Conservation (phyloP, 2,329 filamentous ascomycete genomes). For the Penicillium sp. region DNA sequence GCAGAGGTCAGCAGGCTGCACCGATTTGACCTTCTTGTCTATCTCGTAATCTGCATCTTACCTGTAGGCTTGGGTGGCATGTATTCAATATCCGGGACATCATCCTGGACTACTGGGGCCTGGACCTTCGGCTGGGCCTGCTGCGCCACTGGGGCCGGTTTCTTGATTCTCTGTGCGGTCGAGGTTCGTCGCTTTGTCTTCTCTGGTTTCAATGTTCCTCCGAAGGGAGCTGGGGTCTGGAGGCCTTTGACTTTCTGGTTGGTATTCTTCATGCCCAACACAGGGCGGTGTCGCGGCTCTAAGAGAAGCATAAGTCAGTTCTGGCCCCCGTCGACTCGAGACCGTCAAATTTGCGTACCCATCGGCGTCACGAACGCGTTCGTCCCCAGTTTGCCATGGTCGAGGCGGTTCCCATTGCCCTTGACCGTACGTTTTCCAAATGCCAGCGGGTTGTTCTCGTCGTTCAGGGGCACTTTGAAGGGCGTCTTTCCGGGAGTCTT, state of each 20-base stretch:
- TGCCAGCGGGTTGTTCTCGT: conserved; percentile 71
- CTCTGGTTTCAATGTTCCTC: conserved; percentile 57
- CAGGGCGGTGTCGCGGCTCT: conserved; percentile 68
- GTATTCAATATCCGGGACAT: conserved; percentile 79
- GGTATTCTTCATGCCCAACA: conserved; percentile 90
- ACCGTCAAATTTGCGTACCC: conserved; percentile 55
- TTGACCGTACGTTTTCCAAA: conserved; percentile 61
- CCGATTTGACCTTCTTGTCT: neutral
- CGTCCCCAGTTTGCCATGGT: conserved; percentile 58
- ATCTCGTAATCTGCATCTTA: conserved; percentile 29
- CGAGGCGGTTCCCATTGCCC: conserved; percentile 56
- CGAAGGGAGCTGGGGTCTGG: conserved; percentile 64
- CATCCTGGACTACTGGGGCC: conserved; percentile 47
- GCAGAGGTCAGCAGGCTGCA: conserved; percentile 41
- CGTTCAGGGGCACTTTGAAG: conserved; percentile 70
- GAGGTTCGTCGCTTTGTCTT: conserved; percentile 61
- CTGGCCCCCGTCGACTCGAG: neutral
- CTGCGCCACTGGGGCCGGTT: conserved; percentile 51
- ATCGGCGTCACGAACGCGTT: conserved; percentile 74
- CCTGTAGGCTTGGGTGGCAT: conserved; percentile 70
- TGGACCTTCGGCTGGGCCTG: conserved; percentile 49
- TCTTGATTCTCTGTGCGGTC: conserved; percentile 60
- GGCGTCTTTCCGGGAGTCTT: conserved; percentile 90
- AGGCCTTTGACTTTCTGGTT: conserved; percentile 77
- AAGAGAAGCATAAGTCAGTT: conserved; percentile 4